phyloP scores from a whole-genome alignment of 2,329 filamentous ascomycete species.

The Colletotrichum chrysophilum region DNA sequence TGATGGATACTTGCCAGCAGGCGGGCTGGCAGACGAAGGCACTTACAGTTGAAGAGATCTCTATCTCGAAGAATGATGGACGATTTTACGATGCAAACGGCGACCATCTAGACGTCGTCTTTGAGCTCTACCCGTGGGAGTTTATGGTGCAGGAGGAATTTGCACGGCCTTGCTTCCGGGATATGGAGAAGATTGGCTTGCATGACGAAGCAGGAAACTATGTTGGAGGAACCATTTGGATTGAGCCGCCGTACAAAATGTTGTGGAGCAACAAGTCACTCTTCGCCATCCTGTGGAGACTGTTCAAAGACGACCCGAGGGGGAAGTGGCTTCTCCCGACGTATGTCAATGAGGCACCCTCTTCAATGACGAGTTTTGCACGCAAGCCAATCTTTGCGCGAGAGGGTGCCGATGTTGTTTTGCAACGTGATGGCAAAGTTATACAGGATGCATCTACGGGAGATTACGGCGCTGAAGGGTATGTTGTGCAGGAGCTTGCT shows the following conservation, averaged over 20 bases:
- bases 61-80: background rate
- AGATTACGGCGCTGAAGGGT: background rate
- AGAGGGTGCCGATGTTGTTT: background rate
- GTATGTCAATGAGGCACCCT: background rate
- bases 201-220: background rate
- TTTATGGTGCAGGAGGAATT: background rate
- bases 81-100: background rate
- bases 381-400: slow-evolving; percentile 3
- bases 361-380: background rate
- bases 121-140: background rate
- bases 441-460: background rate
- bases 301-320: background rate
- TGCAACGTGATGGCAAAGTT: background rate
- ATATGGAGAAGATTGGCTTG: background rate
- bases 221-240: background rate
- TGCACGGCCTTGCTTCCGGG: background rate
- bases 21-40: background rate
- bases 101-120: background rate
- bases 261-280: background rate
- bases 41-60: background rate
- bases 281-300: background rate
- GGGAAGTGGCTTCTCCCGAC: background rate
- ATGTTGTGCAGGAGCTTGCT: background rate
- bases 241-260: slow-evolving; percentile 1
- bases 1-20: slow-evolving; percentile 3